These are phyloP conservation scores for Pseudogymnoascus sp. DNA, from an alignment of 2,329 filamentous ascomycete genomes.

Conservation along the genomic window DNA sequence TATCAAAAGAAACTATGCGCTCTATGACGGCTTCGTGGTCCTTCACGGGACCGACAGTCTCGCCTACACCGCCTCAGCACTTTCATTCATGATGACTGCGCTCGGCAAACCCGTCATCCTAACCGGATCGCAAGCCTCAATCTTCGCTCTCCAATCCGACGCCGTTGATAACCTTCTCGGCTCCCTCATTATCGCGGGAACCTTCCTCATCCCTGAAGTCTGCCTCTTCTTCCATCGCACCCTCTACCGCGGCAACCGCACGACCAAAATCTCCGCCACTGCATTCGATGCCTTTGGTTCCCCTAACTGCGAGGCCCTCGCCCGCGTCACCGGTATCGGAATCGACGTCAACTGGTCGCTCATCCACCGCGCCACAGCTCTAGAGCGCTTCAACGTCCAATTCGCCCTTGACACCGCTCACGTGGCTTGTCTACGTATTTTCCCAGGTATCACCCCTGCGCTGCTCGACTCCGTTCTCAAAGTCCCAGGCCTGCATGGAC, in stretches of 20 bases:
- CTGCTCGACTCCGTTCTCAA: conserved; percentile 62
- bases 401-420: conserved; percentile 55
- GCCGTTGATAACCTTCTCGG: conserved; percentile 64
- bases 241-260: conserved; percentile 60
- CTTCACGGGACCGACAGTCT: conserved; percentile 64
- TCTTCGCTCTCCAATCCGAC: conserved; percentile 64
- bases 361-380: conserved; percentile 48
- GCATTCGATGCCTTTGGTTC: conserved; percentile 62
- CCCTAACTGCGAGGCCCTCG: conserved; percentile 57
- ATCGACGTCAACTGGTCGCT: conserved; percentile 57
- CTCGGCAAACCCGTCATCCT: conserved; percentile 64
- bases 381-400: conserved; percentile 54
- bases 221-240: conserved; percentile 67
- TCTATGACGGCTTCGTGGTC: conserved; percentile 65
- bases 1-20: conserved; percentile 56
- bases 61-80: conserved; percentile 60
- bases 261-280: conserved; percentile 61
- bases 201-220: conserved; percentile 68
- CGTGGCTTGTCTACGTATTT: conserved; percentile 63
- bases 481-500: conserved; percentile 52
- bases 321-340: conserved; percentile 50
- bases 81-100: conserved; percentile 67
- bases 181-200: conserved; percentile 61
- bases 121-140: conserved; percentile 56
- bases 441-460: conserved; percentile 62